Conservation (phyloP, 306 rosid genomes). For the Mucuna pruriens region DNA sequence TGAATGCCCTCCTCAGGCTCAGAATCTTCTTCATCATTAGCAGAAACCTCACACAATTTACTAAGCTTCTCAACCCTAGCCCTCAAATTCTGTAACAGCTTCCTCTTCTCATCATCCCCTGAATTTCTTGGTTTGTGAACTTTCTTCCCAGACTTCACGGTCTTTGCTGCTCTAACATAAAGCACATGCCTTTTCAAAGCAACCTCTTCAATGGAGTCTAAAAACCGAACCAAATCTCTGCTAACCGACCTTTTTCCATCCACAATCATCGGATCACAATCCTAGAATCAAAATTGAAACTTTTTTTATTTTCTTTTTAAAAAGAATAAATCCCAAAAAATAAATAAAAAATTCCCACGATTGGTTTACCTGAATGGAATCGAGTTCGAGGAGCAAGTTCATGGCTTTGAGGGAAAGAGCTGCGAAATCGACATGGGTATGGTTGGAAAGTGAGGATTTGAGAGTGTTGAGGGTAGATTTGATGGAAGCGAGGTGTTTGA, state of each 20-base stretch:
- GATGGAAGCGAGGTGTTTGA: constrained; percentile 77
- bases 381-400: constrained; percentile 76
- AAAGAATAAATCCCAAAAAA: background rate
- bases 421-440: constrained; percentile 51
- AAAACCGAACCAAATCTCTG: constrained; percentile 69
- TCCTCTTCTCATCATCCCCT: constrained; percentile 52
- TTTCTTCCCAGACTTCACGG: constrained; percentile 49
- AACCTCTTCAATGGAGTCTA: constrained; percentile 72
- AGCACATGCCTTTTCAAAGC: constrained; percentile 54
- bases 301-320: background rate
- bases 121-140: constrained; percentile 44
- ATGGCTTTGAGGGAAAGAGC: constrained; percentile 58
- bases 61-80: constrained; percentile 78
- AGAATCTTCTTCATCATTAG: constrained; percentile 51
- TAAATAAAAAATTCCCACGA: background rate
- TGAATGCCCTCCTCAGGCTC: constrained; percentile 53
- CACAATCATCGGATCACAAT: constrained; percentile 66
- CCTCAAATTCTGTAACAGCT: constrained; percentile 67
- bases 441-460: constrained; percentile 55
- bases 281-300: constrained; percentile 42
- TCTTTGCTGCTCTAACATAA: constrained; percentile 51
- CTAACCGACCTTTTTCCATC: constrained; percentile 70
- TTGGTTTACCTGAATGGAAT: constrained; percentile 69
- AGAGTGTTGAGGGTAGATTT: constrained; percentile 65
- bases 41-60: constrained; percentile 53